These are phyloP conservation scores for Aureobasidium sp. DNA, from an alignment of 2,329 filamentous ascomycete species.

Conservation along the genomic window DNA sequence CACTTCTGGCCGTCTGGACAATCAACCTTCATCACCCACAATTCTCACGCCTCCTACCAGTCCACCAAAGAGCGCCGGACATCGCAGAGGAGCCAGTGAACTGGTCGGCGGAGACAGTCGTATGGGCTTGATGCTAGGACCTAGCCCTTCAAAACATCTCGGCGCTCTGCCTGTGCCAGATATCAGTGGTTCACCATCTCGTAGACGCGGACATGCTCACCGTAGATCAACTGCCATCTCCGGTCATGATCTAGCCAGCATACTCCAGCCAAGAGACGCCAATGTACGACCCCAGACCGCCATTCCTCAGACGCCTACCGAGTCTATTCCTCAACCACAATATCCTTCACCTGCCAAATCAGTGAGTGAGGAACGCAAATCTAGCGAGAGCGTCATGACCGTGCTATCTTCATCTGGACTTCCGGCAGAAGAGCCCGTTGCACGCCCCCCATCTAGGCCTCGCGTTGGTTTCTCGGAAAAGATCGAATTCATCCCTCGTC, in stretches of 20 bases:
- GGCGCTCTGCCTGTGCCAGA: constrained; percentile 48
- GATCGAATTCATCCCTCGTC: constrained; percentile 73
- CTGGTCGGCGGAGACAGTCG: constrained; percentile 66
- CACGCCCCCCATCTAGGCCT: constrained; percentile 42
- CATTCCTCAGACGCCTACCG: constrained; percentile 3
- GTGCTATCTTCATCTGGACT: neutral
- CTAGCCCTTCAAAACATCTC: constrained; percentile 60
- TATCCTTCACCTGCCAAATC: constrained; percentile 6
- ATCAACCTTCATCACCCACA: constrained; percentile 30
- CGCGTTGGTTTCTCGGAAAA: constrained; percentile 78
- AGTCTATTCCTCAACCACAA: neutral
- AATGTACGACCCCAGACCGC: constrained; percentile 22
- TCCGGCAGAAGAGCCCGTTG: constrained; percentile 3
- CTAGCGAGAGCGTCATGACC: neutral
- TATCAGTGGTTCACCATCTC: constrained; percentile 39
- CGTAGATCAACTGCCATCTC: constrained; percentile 75
- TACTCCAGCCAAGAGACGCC: constrained; percentile 52
- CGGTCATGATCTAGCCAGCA: constrained; percentile 66
- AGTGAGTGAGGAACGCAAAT: neutral
- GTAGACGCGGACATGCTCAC: constrained; percentile 65
- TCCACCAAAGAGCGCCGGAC: constrained; percentile 50
- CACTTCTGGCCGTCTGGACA: constrained; percentile 22
- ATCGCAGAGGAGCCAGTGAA: constrained; percentile 73
- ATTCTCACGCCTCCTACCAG: constrained; percentile 26
- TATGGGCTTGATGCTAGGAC: constrained; percentile 49